Base-by-base conservation (phyloP, 495 filamentous ascomycete genomes). In the Patellaria atrata region DNA sequence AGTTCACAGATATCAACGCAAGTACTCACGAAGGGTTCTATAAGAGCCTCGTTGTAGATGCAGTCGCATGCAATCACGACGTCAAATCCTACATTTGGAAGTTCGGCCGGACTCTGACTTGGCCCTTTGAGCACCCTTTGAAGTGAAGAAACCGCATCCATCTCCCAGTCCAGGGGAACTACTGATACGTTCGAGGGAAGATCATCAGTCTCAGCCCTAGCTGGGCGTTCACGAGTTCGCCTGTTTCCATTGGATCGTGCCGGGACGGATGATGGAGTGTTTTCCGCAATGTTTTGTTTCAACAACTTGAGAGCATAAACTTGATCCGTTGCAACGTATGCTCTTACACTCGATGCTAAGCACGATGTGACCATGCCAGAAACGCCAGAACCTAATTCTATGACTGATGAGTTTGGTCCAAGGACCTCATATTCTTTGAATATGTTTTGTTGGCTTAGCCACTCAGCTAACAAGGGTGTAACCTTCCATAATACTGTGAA, bases 301-400 rank as follows among this genome's bases (percentile, higher is more conserved):
- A 91, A 61, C 0, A 85, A 59, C 38, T 71, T 76, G 17, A 75
- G 60, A 0, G 91, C 80, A 53, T 94, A 94, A 31, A 73, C 63
- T 48, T 94, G 86, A 53, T 97, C 89, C 4, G 85, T 94, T 22
- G 85, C 72, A 25, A 92, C 59, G 43, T 86, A 92, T 37, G 61
- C 62, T 4, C 58, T 38, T 22, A 94, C 61, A 1, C 51, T 56
- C 1, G 73, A 70, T 4, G 73, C 67, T 14, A 92, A 52, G 2
- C 70, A 47, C 24, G 85, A 56, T 10, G 73, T 79, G 26, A 83
- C 65, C 8, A 94, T 63, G 26, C 73, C 78, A 6, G 84, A 79
- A 43, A 87, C 77, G 35, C 89, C 89, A 49, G 79, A 82, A 20
- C 89, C 89, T 3, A 97, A 71, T 48, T 97, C 87, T 35, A 91